Evolutionary conservation across 2,329 filamentous ascomycete species (phyloP).

Genomic region (Cercospora janseana): DNA sequence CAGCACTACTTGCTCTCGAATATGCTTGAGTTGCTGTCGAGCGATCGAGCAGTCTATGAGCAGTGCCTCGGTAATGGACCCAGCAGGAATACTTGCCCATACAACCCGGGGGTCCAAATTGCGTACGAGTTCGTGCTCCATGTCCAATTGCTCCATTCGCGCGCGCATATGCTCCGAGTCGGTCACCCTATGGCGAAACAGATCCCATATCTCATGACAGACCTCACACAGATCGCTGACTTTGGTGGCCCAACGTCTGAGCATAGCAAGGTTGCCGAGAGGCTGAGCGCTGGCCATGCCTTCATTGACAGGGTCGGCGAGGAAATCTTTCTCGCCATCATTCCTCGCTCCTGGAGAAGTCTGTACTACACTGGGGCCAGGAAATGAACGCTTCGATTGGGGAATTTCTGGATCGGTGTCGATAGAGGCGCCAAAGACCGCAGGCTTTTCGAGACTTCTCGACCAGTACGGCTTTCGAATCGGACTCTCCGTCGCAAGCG

Average conservation of each 20-base stretch:
- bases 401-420: neutral
- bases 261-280: neutral
- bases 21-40: neutral
- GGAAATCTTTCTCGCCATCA: no score
- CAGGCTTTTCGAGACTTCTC: slow-evolving; percentile 1
- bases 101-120: neutral
- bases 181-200: neutral
- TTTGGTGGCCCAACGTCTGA: neutral
- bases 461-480: neutral
- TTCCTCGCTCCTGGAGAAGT: neutral
- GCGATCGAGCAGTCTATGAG: neutral
- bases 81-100: neutral
- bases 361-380: neutral
- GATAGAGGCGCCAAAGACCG: no score
- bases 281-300: neutral
- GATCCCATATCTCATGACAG: neutral
- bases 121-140: neutral
- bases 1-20: neutral
- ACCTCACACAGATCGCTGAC: slow-evolving; percentile 6
- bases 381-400: neutral
- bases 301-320: no score
- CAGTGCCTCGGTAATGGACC: neutral
- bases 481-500: neutral
- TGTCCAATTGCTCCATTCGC: neutral
- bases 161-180: neutral